Evolutionary conservation across 768 basidiomycete species (phyloP).

Genomic region (Inosperma sp.): DNA sequence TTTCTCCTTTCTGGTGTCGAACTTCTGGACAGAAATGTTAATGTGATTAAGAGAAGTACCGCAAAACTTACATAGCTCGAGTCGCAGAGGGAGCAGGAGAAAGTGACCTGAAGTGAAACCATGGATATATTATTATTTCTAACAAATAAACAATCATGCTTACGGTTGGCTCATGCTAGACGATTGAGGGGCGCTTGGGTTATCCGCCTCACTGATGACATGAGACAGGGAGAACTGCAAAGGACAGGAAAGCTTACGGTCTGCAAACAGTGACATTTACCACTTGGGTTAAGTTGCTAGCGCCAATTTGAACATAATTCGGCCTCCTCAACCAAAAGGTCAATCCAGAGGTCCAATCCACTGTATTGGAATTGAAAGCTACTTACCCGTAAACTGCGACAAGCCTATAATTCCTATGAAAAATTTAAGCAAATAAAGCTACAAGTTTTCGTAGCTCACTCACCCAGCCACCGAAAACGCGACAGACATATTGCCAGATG

Average conservation of each 20-base stretch:
- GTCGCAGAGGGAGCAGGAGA: too few species aligned
- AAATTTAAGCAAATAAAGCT: not conserved
- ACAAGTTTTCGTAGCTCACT: not conserved
- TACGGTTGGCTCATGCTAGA: too few species aligned
- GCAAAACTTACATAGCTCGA: not conserved
- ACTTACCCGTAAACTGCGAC: conserved; percentile 6
- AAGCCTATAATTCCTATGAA: not conserved
- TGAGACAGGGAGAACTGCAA: too few species aligned
- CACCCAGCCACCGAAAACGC: conserved; percentile 2
- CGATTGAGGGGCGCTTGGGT: too few species aligned
- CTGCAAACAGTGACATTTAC: too few species aligned
- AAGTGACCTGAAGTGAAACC: too few species aligned
- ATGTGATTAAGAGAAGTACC: not conserved
- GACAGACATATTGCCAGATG: conserved; percentile 3
- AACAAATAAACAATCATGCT: too few species aligned
- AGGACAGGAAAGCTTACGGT: too few species aligned
- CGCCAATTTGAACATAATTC: not conserved
- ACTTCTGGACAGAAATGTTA: not conserved
- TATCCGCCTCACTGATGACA: too few species aligned
- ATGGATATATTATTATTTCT: too few species aligned
- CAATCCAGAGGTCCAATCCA: not conserved
- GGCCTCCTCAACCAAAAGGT: too few species aligned
- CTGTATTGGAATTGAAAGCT: not conserved
- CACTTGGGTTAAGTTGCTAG: too few species aligned
- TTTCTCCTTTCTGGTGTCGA: not conserved